Evolutionary conservation across 2,329 filamentous ascomycete species (phyloP).

Genomic region (Periglandula ipomoeae): DNA sequence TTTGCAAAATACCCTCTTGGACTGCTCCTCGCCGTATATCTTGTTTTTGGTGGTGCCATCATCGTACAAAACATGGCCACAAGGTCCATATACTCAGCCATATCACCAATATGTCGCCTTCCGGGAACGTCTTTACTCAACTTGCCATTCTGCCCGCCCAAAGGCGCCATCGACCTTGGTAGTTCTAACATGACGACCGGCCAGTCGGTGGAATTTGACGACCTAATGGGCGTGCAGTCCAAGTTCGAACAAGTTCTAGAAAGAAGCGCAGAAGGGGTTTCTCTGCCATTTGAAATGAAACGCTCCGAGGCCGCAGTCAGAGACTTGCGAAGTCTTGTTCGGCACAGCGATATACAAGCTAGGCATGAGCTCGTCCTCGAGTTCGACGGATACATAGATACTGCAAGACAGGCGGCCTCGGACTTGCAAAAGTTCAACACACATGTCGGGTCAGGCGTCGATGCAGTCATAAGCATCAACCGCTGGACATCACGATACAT

Average conservation of each 20-base stretch:
- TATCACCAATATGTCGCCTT: constrained; percentile 62
- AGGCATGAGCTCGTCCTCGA: constrained; percentile 65
- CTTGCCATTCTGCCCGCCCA: constrained; percentile 52
- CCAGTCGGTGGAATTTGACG: constrained; percentile 15
- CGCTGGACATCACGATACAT: constrained; percentile 65
- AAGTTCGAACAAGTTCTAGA: constrained; percentile 69
- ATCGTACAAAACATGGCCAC: constrained; percentile 54
- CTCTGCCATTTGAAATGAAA: constrained; percentile 71
- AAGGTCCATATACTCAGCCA: constrained; percentile 47
- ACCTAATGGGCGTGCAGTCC: constrained; percentile 65
- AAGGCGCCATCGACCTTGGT: constrained; percentile 12
- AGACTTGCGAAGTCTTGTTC: constrained; percentile 13
- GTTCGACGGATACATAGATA: constrained; percentile 67
- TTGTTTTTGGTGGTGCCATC: constrained; percentile 49
- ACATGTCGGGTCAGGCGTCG: constrained; percentile 63
- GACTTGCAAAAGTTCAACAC: constrained; percentile 69
- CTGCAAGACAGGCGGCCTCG: constrained; percentile 52
- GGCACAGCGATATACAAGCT: constrained; percentile 57
- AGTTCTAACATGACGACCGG: constrained; percentile 13
- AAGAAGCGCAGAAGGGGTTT: constrained; percentile 53
- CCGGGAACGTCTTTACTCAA: constrained; percentile 54
- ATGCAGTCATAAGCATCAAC: constrained; percentile 66
- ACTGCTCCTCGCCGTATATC: constrained; percentile 50
- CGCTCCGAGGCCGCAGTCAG: constrained; percentile 59
- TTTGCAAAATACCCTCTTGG: constrained; percentile 57